Base-by-base conservation (phyloP, 2,329 filamentous ascomycete species). In the Apiospora sp. region DNA sequence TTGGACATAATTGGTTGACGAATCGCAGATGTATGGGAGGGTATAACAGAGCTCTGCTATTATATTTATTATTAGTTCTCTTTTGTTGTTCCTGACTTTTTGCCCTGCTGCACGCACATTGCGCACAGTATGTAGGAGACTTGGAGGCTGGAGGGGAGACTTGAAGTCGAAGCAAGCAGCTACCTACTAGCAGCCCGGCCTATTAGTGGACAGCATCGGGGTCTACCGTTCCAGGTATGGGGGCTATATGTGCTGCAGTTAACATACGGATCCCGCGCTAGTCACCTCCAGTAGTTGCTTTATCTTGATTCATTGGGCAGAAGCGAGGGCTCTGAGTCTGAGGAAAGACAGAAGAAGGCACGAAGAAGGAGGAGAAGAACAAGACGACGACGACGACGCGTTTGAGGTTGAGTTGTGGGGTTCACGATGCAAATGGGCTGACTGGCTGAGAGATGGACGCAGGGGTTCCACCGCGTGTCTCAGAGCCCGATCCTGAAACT, bases 341-440 rank as follows among this genome's bases (percentile, higher is more conserved):
- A 41, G 37, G 37, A 41, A 8, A 41, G 37, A 58, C 1, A 34
- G 27, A 58, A 41, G 58, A 22, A 64, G 58, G 37, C 37, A 41
- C n/a, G 58, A 22, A 64, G 34, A 64, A 64, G 58, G 10, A 41
- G 19, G n/a, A n/a, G 19, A 24, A 64, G 4, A n/a, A 12, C 8
- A n/a, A 19, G 58, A 64, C 30, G 58, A 64, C 58, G 58, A 41
- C 58, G 58, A 64, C 58, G 27, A 48, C 44, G 43, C 44, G 67
- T 68, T 68, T 68, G 67, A 68, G 67, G 67, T 68, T 68, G 67
- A 68, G 67, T 68, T 68, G 67, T 68, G 67, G 67, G 24, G 67
- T 68, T 68, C 43, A 34, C 67, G 67, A 64, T 64, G 67, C 16
- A 14, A 68, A 44, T 68, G 41, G 67, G 41, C 41, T 68, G 41